Percentiles rank a stretch among this genome's conserved stretches.
These are phyloP conservation scores for Arctostaphylos glauca DNA, from an alignment of 148 eudicot species.

Conservation along the genomic window DNA sequence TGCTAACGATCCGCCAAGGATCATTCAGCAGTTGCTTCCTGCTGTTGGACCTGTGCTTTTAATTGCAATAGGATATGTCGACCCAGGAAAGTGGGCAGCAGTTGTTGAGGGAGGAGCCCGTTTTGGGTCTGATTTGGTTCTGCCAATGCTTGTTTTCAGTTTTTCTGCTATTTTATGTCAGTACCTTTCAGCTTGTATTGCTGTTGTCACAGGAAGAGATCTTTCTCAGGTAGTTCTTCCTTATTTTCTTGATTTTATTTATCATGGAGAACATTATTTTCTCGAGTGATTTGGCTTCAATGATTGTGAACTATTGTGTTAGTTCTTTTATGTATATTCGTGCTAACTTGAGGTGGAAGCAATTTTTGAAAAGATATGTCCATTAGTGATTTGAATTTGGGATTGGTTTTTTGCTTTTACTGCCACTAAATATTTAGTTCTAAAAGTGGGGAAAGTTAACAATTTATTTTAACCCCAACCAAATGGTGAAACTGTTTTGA, in stretches of 20 bases:
- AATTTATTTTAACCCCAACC: neutral
- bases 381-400: neutral
- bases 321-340: neutral
- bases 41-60: conserved; percentile 57
- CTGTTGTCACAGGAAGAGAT: conserved; percentile 65
- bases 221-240: conserved; percentile 67
- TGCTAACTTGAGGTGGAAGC: conserved; percentile 2
- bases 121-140: conserved; percentile 62
- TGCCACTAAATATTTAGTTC: neutral
- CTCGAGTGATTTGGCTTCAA: conserved; percentile 7
- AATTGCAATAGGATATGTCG: conserved; percentile 68
- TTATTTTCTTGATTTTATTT: neutral
- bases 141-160: conserved; percentile 51
- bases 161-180: conserved; percentile 70
- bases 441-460: neutral
- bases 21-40: conserved; percentile 46
- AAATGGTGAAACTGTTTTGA: neutral
- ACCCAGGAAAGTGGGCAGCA: conserved; percentile 94
- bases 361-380: neutral
- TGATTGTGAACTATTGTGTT: neutral
- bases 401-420: neutral
- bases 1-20: conserved; percentile 22
- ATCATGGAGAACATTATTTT: neutral
- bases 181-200: conserved; percentile 68
- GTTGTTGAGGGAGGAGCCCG: conserved; percentile 83